These are phyloP conservation scores for Metschnikowia santaceciliae DNA, from an alignment of 805 yeast genomes.

Conservation along the genomic window DNA sequence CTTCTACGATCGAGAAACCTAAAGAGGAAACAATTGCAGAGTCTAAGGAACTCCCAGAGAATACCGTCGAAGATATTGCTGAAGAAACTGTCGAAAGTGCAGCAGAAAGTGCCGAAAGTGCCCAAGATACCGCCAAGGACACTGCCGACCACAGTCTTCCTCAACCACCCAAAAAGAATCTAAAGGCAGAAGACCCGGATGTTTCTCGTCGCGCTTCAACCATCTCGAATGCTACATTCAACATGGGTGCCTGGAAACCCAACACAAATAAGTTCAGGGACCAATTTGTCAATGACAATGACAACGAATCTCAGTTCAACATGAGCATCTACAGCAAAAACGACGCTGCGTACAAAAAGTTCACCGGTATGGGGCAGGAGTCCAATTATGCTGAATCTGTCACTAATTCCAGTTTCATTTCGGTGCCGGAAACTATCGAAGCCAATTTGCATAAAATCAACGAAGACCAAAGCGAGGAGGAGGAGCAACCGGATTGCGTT, in stretches of 20 bases:
- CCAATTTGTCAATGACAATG: constrained; percentile 43
- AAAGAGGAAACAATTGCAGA: background rate
- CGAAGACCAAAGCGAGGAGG: constrained; percentile 29
- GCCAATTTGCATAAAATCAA: constrained; percentile 32
- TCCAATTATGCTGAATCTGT: constrained; percentile 18
- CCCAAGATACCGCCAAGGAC: background rate
- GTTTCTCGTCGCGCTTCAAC: constrained; percentile 32
- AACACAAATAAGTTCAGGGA: constrained; percentile 49
- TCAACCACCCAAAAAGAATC: background rate
- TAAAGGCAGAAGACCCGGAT: constrained; percentile 7
- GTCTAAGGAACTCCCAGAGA: background rate
- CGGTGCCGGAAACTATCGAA: constrained; percentile 41
- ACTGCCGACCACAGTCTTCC: background rate
- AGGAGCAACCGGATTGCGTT: constrained; percentile 11
- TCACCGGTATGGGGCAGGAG: constrained; percentile 26
- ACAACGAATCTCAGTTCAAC: constrained; percentile 31
- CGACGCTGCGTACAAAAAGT: constrained; percentile 28
- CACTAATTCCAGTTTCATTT: constrained; percentile 18
- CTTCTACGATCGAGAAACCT: background rate
- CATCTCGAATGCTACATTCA: constrained; percentile 30
- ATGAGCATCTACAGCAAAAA: constrained; percentile 15
- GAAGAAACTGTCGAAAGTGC: background rate
- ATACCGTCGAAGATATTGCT: background rate
- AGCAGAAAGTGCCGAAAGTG: too few relatives aligned
- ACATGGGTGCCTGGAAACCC: constrained; percentile 57